Evolutionary conservation across 805 yeast species (phyloP), one percentile per base, ranked within the genome.

Genomic region (Candida ulmi): DNA sequence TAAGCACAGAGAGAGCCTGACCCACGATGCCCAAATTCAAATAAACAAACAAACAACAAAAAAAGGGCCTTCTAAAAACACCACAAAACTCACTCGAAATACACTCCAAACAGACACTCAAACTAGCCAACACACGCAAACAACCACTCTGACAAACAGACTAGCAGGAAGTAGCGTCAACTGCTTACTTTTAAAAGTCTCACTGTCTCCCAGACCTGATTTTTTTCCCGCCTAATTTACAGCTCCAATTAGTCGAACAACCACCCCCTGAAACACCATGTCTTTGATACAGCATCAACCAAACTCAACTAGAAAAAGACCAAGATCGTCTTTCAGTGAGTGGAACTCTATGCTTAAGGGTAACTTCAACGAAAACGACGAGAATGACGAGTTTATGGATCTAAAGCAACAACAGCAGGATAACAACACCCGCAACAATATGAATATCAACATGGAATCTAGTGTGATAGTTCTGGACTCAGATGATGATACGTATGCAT

Each of bases 381-480:
- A 11, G 38, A 21, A 21, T 21, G 24, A 21, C 13, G 35, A 16
- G 16, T 15, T 25, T 16, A 17, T 16, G n/a, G 37, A 21, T 21
- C 24, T 21, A 3, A 24, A 38, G 29, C 30, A 16, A 11, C 18
- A 36, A 6, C 23, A 35, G 7, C 25, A 19, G 13, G 11, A 30
- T 17, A 7, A 30, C 13, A 7, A 17, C 13, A 13, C 11, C 21
- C 15, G 15, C 21, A 8, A 26, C n/a, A n/a, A n/a, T n/a, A n/a
- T n/a, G n/a, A n/a, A n/a, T n/a, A n/a, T n/a, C n/a, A n/a, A n/a
- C 11, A 17, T 28, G 12, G 27, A 28, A 5, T 28, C 31, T 8
- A 45, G 54, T 43, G 55, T 67, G 3, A 59, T 67, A 26, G 57
- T 63, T 29, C 44, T 68, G 34, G 72, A 66, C 38, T 68, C 73